phyloP scores from a whole-genome alignment of 2,329 filamentous ascomycete species.

The Fusarium liriodendri region DNA sequence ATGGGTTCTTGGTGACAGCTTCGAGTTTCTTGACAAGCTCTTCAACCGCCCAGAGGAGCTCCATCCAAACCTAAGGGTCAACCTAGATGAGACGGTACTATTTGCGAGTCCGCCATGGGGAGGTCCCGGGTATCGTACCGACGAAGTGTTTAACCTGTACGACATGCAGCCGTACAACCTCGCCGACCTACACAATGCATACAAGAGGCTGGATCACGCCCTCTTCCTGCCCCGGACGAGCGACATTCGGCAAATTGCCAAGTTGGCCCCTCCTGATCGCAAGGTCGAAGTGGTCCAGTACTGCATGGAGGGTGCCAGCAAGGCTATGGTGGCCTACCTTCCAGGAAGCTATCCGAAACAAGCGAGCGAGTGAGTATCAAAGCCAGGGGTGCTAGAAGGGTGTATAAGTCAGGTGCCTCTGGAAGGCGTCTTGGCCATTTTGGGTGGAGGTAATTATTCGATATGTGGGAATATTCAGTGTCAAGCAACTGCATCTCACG shows the following conservation, averaged over 20 bases:
- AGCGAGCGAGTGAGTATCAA: constrained; percentile 8
- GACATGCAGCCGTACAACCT: constrained; percentile 91
- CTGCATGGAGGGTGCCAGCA: constrained; percentile 90
- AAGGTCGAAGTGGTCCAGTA: constrained; percentile 88
- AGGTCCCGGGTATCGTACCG: constrained; percentile 65
- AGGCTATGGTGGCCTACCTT: constrained; percentile 77
- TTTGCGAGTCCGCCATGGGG: constrained; percentile 73
- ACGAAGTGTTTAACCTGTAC: constrained; percentile 82
- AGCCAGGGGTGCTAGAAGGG: background rate
- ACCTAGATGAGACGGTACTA: constrained; percentile 56
- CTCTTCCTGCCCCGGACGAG: constrained; percentile 90
- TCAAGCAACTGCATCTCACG: background rate
- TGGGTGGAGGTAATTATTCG: background rate
- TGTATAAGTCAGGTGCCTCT: background rate
- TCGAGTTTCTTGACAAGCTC: constrained; percentile 72
- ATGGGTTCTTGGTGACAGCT: constrained; percentile 90
- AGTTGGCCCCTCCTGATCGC: constrained; percentile 57
- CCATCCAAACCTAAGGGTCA: constrained; percentile 54
- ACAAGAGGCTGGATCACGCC: constrained; percentile 69
- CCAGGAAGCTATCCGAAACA: constrained; percentile 48
- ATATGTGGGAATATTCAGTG: background rate
- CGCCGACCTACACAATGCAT: constrained; percentile 70
- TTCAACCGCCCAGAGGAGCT: constrained; percentile 51
- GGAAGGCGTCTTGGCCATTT: background rate
- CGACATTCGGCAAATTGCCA: constrained; percentile 82